These are phyloP conservation scores for Gynochthodes officinalis DNA, from an alignment of 257 asterid genomes.

Conservation along the genomic window DNA sequence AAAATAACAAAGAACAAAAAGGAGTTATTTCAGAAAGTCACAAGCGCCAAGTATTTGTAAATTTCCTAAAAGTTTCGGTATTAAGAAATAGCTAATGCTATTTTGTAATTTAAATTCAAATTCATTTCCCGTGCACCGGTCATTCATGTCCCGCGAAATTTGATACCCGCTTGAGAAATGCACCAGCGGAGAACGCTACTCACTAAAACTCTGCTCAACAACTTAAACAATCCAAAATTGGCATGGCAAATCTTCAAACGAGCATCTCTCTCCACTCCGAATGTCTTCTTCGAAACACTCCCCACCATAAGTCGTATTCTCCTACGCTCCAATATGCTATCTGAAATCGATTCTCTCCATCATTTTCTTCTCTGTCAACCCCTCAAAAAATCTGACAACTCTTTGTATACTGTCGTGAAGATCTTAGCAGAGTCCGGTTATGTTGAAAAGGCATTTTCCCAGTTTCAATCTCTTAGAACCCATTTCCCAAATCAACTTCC, in stretches of 20 bases:
- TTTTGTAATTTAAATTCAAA: too few species aligned
- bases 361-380: slow-evolving; percentile 41
- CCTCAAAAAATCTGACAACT: slow-evolving; percentile 14
- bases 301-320: slow-evolving; percentile 60
- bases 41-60: too few species aligned
- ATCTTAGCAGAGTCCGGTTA: slow-evolving; percentile 46
- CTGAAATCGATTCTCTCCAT: slow-evolving; percentile 54
- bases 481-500: slow-evolving; percentile 47
- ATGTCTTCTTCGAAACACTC: slow-evolving; percentile 27
- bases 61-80: too few species aligned
- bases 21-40: too few species aligned
- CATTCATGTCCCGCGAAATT: too few species aligned
- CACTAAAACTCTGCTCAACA: slow-evolving; percentile 45
- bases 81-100: too few species aligned
- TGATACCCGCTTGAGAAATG: too few species aligned
- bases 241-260: slow-evolving; percentile 83
- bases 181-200: slow-evolving; percentile 19
- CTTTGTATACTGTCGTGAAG: slow-evolving; percentile 40
- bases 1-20: too few species aligned
- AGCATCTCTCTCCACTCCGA: slow-evolving; percentile 20
- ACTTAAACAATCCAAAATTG: slow-evolving; percentile 47
- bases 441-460: slow-evolving; percentile 45
- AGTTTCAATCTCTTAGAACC: slow-evolving; percentile 55
- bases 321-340: slow-evolving; percentile 53
- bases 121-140: too few species aligned